phyloP scores from a whole-genome alignment of 1,284 basidiomycete species.

The Leccinum fallax region DNA sequence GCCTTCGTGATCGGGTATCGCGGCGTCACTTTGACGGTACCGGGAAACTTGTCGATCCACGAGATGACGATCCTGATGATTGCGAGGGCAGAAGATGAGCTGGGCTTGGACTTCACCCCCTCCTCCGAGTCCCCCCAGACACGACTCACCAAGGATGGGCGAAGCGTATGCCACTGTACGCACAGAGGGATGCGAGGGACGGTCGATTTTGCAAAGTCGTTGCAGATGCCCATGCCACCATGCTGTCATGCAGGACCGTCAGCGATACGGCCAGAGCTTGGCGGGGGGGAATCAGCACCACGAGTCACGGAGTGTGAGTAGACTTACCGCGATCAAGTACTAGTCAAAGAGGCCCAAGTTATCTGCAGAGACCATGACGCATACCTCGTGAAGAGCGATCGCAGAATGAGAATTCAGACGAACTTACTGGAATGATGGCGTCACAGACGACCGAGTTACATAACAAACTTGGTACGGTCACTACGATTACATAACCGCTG shows the following conservation, averaged over 20 bases:
- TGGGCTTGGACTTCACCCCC: background rate
- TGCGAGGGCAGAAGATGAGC: conserved; percentile 12
- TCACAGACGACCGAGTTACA: too few species aligned
- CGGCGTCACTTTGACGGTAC: conserved; percentile 25
- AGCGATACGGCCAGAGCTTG: conserved; percentile 21
- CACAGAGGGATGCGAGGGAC: conserved; percentile 20
- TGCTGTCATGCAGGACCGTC: conserved; percentile 21
- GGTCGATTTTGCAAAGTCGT: conserved; percentile 20
- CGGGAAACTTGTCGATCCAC: conserved; percentile 33
- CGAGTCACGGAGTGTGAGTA: background rate
- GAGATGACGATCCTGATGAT: conserved; percentile 28
- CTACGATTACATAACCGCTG: conserved; percentile 13
- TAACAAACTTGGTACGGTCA: too few species aligned
- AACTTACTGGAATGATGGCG: conserved; percentile 28
- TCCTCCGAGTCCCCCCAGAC: background rate
- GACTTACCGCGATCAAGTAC: conserved; percentile 18
- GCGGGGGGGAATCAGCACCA: conserved; percentile 4
- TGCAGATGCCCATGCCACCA: conserved; percentile 16
- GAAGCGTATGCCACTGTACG: conserved; percentile 23
- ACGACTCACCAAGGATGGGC: conserved; percentile 21
- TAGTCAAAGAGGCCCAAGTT: conserved; percentile 26
- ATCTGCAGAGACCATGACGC: conserved; percentile 3
- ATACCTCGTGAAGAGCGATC: conserved; percentile 23
- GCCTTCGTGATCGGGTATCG: conserved; percentile 35
- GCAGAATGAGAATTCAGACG: conserved; percentile 2